Conservation (phyloP, 2,329 filamentous ascomycete species). For the Malbranchea cinnamomea region DNA sequence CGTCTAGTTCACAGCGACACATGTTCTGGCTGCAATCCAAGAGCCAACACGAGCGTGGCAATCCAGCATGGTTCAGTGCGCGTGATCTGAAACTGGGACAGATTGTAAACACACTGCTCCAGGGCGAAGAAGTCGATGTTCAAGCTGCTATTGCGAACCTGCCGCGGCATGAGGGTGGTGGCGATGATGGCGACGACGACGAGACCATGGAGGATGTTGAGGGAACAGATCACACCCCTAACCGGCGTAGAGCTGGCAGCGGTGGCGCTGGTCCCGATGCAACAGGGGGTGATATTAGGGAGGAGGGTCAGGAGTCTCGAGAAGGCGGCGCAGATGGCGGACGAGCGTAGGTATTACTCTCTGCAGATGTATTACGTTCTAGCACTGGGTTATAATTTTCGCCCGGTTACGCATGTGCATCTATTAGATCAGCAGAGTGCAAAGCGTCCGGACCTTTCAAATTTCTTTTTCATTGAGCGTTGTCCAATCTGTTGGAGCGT, state of each 20-base stretch:
- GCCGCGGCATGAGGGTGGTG: conserved; percentile 33
- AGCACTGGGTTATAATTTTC: conserved; percentile 1
- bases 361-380: conserved; percentile 9
- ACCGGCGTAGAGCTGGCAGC: conserved; percentile 41
- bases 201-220: conserved; percentile 70
- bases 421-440: neutral
- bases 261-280: conserved; percentile 76
- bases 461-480: conserved; percentile 8
- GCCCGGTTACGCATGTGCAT: neutral
- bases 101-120: conserved; percentile 69
- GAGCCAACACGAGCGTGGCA: conserved; percentile 55
- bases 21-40: conserved; percentile 96
- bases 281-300: conserved; percentile 78
- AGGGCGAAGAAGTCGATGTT: conserved; percentile 79
- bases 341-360: conserved; percentile 85
- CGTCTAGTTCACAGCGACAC: conserved; percentile 76
- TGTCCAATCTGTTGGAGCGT: neutral
- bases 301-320: conserved; percentile 75
- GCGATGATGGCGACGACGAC: conserved; percentile 45
- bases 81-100: conserved; percentile 77
- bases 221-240: conserved; percentile 42
- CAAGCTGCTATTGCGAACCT: conserved; percentile 54
- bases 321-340: conserved; percentile 93
- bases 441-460: too few relatives aligned
- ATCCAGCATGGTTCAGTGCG: conserved; percentile 66